These are phyloP conservation scores for Mycena albidolilacea DNA, from an alignment of 768 basidiomycete genomes.

Conservation along the genomic window DNA sequence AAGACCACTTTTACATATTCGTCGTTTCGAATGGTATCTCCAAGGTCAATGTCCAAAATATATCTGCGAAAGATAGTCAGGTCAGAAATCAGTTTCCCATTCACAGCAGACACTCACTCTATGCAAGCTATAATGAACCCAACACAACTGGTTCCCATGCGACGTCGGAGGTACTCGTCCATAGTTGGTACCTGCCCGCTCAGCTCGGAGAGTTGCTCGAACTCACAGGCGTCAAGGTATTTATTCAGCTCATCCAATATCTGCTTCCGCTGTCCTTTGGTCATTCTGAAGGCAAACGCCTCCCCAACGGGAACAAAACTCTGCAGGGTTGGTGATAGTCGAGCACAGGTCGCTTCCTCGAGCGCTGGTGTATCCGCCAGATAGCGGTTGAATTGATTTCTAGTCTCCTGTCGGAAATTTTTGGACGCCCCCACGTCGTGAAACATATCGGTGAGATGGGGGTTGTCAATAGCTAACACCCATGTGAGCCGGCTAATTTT, in stretches of 20 bases:
- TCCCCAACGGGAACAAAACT: neutral
- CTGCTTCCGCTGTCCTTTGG: neutral
- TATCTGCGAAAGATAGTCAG: neutral
- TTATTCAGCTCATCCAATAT: neutral
- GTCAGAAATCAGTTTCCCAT: neutral
- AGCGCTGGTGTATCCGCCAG: neutral
- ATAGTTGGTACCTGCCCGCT: neutral
- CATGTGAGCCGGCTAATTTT: neutral
- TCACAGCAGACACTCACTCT: neutral
- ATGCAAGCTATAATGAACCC: neutral
- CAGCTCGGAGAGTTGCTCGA: constrained; percentile 9
- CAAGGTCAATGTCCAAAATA: neutral
- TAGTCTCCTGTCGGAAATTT: neutral
- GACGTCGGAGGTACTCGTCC: neutral
- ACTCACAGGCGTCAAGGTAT: neutral
- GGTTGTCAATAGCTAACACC: neutral
- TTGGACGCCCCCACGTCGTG: neutral
- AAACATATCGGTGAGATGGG: neutral
- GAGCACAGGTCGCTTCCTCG: neutral
- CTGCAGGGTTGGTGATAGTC: neutral
- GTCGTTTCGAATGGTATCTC: neutral
- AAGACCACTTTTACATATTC: constrained; percentile 3
- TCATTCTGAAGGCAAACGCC: neutral
- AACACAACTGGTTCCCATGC: neutral
- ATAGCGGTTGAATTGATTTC: neutral